Percentiles rank a stretch among this genome's conserved stretches.
Evolutionary conservation across 1,284 basidiomycete genomes (phyloP).

Genomic region (Laetiporus sulphureus): DNA sequence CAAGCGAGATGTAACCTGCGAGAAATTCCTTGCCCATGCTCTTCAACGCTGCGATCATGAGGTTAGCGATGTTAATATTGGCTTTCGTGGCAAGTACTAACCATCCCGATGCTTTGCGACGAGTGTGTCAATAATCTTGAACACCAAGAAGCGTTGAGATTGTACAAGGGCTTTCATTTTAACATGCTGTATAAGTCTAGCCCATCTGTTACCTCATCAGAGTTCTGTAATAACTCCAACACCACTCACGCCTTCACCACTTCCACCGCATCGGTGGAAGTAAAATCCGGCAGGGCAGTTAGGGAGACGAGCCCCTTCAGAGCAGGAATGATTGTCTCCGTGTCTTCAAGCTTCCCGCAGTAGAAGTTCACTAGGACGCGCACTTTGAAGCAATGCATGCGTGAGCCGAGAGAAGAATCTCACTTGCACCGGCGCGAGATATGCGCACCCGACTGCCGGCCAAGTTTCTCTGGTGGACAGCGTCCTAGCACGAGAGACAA

Average conservation of each 20-base stretch:
- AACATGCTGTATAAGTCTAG: conserved; percentile 73
- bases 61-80: neutral
- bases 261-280: conserved; percentile 62
- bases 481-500: conserved; percentile 59
- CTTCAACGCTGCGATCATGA: conserved; percentile 49
- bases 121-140: conserved; percentile 77
- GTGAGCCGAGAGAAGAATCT: conserved; percentile 8
- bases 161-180: conserved; percentile 81
- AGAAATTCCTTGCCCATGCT: conserved; percentile 70
- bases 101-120: conserved; percentile 70
- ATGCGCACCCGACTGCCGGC: conserved; percentile 72
- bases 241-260: conserved; percentile 59
- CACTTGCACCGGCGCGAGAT: conserved; percentile 2
- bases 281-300: conserved; percentile 59
- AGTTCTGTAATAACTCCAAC: neutral
- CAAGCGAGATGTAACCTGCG: conserved; percentile 70
- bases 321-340: conserved; percentile 74
- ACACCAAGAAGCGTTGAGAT: conserved; percentile 77
- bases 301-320: conserved; percentile 71
- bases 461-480: conserved; percentile 62
- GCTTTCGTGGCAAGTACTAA: conserved; percentile 20
- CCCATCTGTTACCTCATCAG: neutral
- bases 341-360: conserved; percentile 81
- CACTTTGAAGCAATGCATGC: conserved; percentile 37
- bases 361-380: conserved; percentile 83